phyloP scores from a whole-genome alignment of 2,329 filamentous ascomycete species.

The Coccinonectria pachysandricola region DNA sequence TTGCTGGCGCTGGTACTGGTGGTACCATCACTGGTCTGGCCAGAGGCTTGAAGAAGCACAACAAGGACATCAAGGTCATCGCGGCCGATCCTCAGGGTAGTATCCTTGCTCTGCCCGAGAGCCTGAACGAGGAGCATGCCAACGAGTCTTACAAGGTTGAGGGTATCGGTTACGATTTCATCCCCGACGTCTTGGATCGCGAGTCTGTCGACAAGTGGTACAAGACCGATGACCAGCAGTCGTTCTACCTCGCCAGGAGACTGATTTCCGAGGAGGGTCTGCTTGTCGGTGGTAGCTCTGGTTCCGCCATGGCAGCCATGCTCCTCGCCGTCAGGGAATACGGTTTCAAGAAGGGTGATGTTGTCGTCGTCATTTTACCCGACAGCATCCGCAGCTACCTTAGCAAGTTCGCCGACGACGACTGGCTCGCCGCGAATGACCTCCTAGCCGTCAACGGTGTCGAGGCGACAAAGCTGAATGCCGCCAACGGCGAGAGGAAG shows the following conservation, averaged over 20 bases:
- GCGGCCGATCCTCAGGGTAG: conserved; percentile 89
- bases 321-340: conserved; percentile 68
- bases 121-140: conserved; percentile 66
- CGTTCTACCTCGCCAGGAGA: conserved; percentile 80
- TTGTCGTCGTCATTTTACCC: conserved; percentile 82
- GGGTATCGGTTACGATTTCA: conserved; percentile 97
- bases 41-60: conserved; percentile 78
- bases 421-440: conserved; percentile 96
- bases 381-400: conserved; percentile 97
- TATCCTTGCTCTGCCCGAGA: conserved; percentile 73
- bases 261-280: conserved; percentile 92
- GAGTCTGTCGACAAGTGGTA: conserved; percentile 85
- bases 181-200: conserved; percentile 84
- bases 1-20: conserved; percentile 90
- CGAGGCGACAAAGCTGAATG: conserved; percentile 41
- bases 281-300: conserved; percentile 85
- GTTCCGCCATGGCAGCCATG: conserved; percentile 79
- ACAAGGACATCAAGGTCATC: conserved; percentile 72
- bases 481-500: conserved; percentile 26
- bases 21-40: conserved; percentile 90
- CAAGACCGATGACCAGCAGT: conserved; percentile 90
- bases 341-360: conserved; percentile 69
- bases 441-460: conserved; percentile 56
- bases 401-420: conserved; percentile 96
- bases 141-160: conserved; percentile 95